Percentiles rank a stretch among this genome's conserved stretches.
Conservation (phyloP, 2,329 filamentous ascomycete species). For the Hymenoscyphus repandus region DNA sequence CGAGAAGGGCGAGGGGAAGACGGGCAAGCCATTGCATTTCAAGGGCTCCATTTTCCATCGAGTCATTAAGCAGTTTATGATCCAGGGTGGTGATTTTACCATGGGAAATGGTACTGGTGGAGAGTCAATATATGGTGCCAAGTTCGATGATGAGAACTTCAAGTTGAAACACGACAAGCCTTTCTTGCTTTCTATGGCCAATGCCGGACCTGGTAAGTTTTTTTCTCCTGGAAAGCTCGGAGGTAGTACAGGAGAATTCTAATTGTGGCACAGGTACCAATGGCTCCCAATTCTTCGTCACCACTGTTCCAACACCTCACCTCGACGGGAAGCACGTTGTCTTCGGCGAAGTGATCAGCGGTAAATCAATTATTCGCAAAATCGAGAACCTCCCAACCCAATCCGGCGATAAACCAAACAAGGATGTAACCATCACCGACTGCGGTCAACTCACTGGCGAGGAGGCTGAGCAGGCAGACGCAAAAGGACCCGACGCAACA, state of each 20-base stretch:
- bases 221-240: neutral
- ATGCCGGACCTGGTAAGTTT: conserved; percentile 77
- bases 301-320: conserved; percentile 90
- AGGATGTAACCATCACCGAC: conserved; percentile 70
- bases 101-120: conserved; percentile 90
- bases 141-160: conserved; percentile 97
- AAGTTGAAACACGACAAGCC: conserved; percentile 85
- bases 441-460: conserved; percentile 79
- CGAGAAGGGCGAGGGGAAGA: conserved; percentile 80
- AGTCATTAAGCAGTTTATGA: conserved; percentile 98
- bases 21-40: conserved; percentile 84
- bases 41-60: conserved; percentile 92
- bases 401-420: conserved; percentile 69
- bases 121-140: conserved; percentile 95
- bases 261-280: conserved; percentile 66
- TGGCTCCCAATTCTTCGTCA: conserved; percentile 97
- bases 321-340: conserved; percentile 96
- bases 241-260: conserved; percentile 4
- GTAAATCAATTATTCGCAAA: conserved; percentile 85
- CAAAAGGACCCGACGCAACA: conserved; percentile 69
- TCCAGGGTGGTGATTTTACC: conserved; percentile 96
- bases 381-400: conserved; percentile 80
- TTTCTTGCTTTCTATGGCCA: conserved; percentile 95
- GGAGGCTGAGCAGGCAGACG: conserved; percentile 60
- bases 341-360: conserved; percentile 88